Conservation (phyloP, 208 protist genomes). For the Crithidia bombi region DNA sequence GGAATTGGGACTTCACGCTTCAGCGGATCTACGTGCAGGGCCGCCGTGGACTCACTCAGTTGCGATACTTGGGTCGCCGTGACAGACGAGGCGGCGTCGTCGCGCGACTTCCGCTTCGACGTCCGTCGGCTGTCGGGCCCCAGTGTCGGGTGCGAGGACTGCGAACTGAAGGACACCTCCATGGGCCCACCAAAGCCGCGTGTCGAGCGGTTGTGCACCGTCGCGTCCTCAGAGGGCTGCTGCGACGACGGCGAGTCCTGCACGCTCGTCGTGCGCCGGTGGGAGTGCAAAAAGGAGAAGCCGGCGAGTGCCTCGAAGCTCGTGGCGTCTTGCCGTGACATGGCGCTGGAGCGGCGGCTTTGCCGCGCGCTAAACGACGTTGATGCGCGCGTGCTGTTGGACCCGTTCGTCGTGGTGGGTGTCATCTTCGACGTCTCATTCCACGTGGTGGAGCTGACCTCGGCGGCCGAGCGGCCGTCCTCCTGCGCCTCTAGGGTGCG, state of each 20-base stretch:
- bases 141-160: slow-evolving; percentile 11
- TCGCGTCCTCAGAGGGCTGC: slow-evolving; percentile 23
- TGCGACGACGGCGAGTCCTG: slow-evolving; percentile 29
- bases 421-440: slow-evolving; percentile 21
- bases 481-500: slow-evolving; percentile 43
- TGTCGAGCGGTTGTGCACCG: slow-evolving; percentile 4
- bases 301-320: slow-evolving; percentile 30
- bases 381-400: slow-evolving; percentile 22
- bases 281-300: slow-evolving; percentile 32
- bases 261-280: slow-evolving; percentile 10
- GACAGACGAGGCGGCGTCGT: slow-evolving; percentile 20
- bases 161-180: slow-evolving; percentile 32
- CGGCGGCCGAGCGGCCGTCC: background rate
- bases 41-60: slow-evolving; percentile 17
- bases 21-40: slow-evolving; percentile 27
- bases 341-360: slow-evolving; percentile 16
- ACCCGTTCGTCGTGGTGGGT: slow-evolving; percentile 17
- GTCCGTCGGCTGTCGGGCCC: slow-evolving; percentile 18
- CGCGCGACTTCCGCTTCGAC: slow-evolving; percentile 4
- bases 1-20: slow-evolving; percentile 23
- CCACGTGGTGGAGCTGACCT: slow-evolving; percentile 28
- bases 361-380: slow-evolving; percentile 15
- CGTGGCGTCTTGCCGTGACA: slow-evolving; percentile 17
- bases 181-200: slow-evolving; percentile 19
- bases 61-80: slow-evolving; percentile 23